phyloP scores from a whole-genome alignment of 2,329 filamentous ascomycete species.

The Claviceps sp. region DNA sequence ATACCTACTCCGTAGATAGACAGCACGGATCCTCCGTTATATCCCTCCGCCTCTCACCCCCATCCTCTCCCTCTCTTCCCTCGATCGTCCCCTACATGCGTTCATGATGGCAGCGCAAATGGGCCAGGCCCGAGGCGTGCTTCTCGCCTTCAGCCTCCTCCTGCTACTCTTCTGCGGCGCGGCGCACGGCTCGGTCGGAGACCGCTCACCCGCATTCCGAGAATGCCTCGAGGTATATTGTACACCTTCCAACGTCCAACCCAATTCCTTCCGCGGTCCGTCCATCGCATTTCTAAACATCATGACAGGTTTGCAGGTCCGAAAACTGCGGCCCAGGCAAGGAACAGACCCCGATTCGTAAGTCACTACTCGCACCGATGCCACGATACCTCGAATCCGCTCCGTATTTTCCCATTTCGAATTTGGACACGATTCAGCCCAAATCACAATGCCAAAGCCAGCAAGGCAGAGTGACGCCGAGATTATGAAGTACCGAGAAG shows the following conservation, averaged over 20 bases:
- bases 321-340: slow-evolving; percentile 64
- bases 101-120: slow-evolving; percentile 17
- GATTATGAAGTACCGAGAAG: no score
- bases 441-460: no score
- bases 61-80: not conserved
- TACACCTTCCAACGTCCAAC: not conserved
- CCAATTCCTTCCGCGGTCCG: not conserved
- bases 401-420: no score
- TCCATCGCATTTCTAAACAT: not conserved
- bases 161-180: slow-evolving; percentile 27
- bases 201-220: slow-evolving; percentile 74
- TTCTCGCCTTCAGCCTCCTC: slow-evolving; percentile 21
- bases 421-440: no score
- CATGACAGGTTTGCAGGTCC: slow-evolving; percentile 54
- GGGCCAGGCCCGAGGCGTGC: slow-evolving; percentile 19
- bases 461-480: no score
- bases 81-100: slow-evolving; percentile 14
- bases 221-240: slow-evolving; percentile 63
- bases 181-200: slow-evolving; percentile 64
- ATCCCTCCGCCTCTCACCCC: not conserved
- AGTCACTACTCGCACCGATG: slow-evolving; percentile 17
- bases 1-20: not conserved
- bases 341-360: slow-evolving; percentile 53
- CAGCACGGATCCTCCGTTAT: not conserved
- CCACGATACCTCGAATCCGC: no score